A percentile compares a stretch with the other conserved stretches of the same genome.
These are phyloP conservation scores for Aspergillus tubingensis DNA, from an alignment of 2,329 filamentous ascomycete genomes.

Conservation along the genomic window DNA sequence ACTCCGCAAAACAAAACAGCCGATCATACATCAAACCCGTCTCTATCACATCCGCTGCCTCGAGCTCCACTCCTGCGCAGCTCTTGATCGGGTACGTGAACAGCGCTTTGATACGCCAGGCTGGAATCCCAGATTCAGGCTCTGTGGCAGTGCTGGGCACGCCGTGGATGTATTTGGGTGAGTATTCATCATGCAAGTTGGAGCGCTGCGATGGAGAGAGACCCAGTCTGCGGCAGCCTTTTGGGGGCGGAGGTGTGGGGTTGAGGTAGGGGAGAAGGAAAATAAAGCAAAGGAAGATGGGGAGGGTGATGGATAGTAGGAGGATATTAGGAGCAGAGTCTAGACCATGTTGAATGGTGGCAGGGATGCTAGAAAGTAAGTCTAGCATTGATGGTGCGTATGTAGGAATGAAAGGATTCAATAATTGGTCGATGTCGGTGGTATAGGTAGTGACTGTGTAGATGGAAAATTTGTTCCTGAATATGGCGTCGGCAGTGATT, in stretches of 20 bases:
- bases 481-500: too few species aligned
- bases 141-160: slow-evolving; percentile 34
- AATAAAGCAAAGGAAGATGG: slow-evolving; percentile 8
- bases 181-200: slow-evolving; percentile 60
- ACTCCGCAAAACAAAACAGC: slow-evolving; percentile 77
- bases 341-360: slow-evolving; percentile 5
- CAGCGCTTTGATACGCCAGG: slow-evolving; percentile 65
- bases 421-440: too few species aligned
- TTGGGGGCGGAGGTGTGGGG: slow-evolving; percentile 27
- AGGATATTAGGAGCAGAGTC: neutral
- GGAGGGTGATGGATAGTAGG: neutral
- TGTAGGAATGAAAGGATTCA: neutral
- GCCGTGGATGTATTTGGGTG: slow-evolving; percentile 51
- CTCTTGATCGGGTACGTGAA: slow-evolving; percentile 84
- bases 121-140: slow-evolving; percentile 30
- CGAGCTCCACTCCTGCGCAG: slow-evolving; percentile 74
- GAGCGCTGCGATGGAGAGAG: slow-evolving; percentile 44
- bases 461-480: too few species aligned
- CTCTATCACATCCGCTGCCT: slow-evolving; percentile 62
- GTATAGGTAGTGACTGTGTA: rapidly evolving
- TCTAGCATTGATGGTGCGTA: neutral
- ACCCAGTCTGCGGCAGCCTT: slow-evolving; percentile 57
- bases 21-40: slow-evolving; percentile 78
- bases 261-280: neutral
- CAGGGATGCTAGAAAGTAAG: neutral